phyloP scores from a whole-genome alignment of 2,329 filamentous ascomycete species.

The Moelleriella libera region DNA sequence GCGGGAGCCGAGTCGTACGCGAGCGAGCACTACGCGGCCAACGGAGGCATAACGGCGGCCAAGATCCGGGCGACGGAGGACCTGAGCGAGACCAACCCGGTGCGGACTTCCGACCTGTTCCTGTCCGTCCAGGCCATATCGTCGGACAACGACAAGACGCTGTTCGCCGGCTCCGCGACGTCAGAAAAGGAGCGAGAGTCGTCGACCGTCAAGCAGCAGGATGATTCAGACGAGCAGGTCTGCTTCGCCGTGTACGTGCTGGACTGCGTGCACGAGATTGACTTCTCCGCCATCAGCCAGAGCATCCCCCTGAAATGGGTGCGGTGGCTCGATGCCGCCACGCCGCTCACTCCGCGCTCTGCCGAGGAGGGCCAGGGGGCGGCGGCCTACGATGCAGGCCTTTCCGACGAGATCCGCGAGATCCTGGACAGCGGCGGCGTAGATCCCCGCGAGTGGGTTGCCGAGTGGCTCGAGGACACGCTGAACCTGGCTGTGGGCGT shows the following conservation, averaged over 20 bases:
- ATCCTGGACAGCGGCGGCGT: constrained; percentile 66
- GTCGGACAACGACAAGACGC: constrained; percentile 44
- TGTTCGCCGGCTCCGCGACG: constrained; percentile 50
- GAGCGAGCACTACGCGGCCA: constrained; percentile 64
- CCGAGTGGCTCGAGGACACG: constrained; percentile 90
- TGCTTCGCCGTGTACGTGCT: constrained; percentile 67
- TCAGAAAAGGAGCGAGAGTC: constrained; percentile 41
- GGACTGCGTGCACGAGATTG: constrained; percentile 84
- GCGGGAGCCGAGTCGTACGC: constrained; percentile 83
- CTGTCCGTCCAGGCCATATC: constrained; percentile 81
- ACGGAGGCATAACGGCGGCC: constrained; percentile 68
- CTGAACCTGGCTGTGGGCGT: constrained; percentile 67
- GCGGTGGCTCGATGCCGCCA: constrained; percentile 73
- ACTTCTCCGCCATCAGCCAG: constrained; percentile 74
- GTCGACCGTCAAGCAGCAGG: constrained; percentile 34
- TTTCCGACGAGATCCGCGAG: constrained; percentile 74
- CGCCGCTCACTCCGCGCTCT: constrained; percentile 37
- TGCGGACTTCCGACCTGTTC: constrained; percentile 88
- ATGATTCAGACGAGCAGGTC: constrained; percentile 45
- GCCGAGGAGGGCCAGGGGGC: constrained; percentile 28
- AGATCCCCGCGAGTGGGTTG: constrained; percentile 91
- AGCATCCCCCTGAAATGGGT: constrained; percentile 74
- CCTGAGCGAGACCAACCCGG: constrained; percentile 73
- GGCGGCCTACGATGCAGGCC: constrained; percentile 17
- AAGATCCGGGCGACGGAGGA: constrained; percentile 67